A percentile compares a stretch with the other conserved stretches of the same genome.
Evolutionary conservation across 345 rosid species (phyloP).

Genomic region (Eucalyptus sp.): DNA sequence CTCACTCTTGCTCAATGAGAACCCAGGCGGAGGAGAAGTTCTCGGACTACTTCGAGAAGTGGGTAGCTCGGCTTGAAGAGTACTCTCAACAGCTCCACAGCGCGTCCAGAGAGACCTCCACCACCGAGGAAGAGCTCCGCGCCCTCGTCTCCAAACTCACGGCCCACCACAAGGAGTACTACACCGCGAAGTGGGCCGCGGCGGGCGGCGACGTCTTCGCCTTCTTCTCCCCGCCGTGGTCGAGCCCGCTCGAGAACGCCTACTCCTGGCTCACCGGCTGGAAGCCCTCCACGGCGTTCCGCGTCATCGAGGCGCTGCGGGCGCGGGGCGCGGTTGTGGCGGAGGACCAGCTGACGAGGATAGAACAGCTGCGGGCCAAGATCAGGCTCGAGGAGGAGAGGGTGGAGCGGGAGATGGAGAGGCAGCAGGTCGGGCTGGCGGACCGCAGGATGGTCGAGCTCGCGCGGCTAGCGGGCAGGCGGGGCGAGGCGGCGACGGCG

Average conservation of each 20-base stretch:
- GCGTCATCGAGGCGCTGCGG: conserved; percentile 32
- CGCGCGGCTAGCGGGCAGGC: conserved; percentile 20
- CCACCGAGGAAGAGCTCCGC: conserved; percentile 2
- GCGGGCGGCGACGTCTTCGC: conserved; percentile 52
- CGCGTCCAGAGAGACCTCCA: background rate
- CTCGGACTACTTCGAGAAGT: conserved; percentile 39
- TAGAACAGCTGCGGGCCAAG: conserved; percentile 45
- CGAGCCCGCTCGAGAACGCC: conserved; percentile 46
- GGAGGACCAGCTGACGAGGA: conserved; percentile 35
- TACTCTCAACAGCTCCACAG: conserved; percentile 19
- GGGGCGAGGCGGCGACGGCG: background rate
- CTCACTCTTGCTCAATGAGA: background rate
- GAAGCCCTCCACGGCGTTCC: conserved; percentile 55
- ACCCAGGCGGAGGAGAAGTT: conserved; percentile 32
- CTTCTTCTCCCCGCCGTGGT: conserved; percentile 58
- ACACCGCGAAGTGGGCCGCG: conserved; percentile 65
- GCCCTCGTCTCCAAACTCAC: conserved; percentile 47
- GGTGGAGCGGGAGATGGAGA: conserved; percentile 77
- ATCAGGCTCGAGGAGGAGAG: conserved; percentile 55
- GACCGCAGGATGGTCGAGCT: conserved; percentile 58
- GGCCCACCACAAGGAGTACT: conserved; percentile 66
- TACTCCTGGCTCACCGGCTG: conserved; percentile 77
- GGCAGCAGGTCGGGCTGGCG: conserved; percentile 68
- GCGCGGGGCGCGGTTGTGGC: conserved; percentile 7
- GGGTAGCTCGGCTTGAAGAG: conserved; percentile 48